Percentiles rank a stretch among this genome's conserved stretches.
Conservation (phyloP, 2,329 filamentous ascomycete species). For the Alternaria alternata region DNA sequence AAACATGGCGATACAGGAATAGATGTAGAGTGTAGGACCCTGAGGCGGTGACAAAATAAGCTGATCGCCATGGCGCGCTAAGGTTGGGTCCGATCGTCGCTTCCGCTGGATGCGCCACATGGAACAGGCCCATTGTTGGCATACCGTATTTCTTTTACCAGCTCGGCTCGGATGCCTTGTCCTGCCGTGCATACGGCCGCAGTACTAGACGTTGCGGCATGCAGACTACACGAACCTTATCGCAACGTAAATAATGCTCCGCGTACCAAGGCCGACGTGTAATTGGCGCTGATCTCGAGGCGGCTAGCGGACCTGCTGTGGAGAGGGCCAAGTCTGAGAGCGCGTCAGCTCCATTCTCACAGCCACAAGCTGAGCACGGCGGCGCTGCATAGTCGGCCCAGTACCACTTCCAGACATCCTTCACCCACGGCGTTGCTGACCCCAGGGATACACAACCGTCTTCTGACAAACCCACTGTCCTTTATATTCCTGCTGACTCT, state of each 20-base stretch:
- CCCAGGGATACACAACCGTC: slow-evolving; percentile 10
- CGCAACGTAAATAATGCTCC: slow-evolving; percentile 11
- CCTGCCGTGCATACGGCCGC: neutral
- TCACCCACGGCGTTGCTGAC: slow-evolving; percentile 24
- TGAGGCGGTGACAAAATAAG: slow-evolving; percentile 28
- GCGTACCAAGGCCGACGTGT: slow-evolving; percentile 3
- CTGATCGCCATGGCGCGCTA: slow-evolving; percentile 28
- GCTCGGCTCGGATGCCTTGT: slow-evolving; percentile 3
- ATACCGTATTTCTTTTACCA: neutral
- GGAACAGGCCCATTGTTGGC: slow-evolving; percentile 3
- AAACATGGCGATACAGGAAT: slow-evolving; percentile 26
- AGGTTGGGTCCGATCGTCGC: slow-evolving; percentile 11
- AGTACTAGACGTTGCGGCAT: slow-evolving; percentile 4
- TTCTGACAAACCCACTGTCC: slow-evolving; percentile 15
- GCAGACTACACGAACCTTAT: slow-evolving; percentile 6
- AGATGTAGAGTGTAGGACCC: slow-evolving; percentile 23
- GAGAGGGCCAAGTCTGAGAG: slow-evolving; percentile 22
- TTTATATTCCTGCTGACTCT: slow-evolving; percentile 18
- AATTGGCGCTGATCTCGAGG: slow-evolving; percentile 20
- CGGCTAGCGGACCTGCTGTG: slow-evolving; percentile 22
- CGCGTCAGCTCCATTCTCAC: slow-evolving; percentile 24
- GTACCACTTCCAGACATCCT: slow-evolving; percentile 16
- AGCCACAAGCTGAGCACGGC: slow-evolving; percentile 20
- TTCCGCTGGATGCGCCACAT: slow-evolving; percentile 12
- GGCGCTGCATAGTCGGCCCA: slow-evolving; percentile 1